These are phyloP conservation scores for Wickerhamiella vanderwaltii DNA, from an alignment of 805 yeast species.

Conservation along the genomic window DNA sequence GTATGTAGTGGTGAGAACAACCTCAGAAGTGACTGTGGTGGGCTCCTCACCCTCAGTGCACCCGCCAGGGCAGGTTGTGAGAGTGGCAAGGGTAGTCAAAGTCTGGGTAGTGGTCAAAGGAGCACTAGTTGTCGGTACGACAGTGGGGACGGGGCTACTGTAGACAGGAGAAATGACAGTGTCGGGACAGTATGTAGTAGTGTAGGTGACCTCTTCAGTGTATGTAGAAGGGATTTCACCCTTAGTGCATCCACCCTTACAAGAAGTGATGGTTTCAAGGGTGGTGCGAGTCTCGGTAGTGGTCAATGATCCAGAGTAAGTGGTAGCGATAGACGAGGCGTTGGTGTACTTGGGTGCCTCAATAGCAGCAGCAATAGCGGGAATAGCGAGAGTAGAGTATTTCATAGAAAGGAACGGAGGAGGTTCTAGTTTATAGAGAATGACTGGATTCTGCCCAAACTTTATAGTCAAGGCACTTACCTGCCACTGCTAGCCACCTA, in stretches of 20 bases:
- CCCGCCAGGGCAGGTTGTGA: constrained; percentile 32
- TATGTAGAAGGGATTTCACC: constrained; percentile 6
- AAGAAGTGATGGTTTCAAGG: constrained; percentile 38
- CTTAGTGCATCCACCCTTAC: constrained; percentile 21
- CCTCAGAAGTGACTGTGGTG: constrained; percentile 1
- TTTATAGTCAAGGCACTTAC: no score
- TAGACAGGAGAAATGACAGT: neutral
- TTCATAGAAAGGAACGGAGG: no score
- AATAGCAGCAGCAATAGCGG: constrained; percentile 4
- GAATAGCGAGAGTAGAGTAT: constrained; percentile 3
- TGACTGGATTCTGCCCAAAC: no score
- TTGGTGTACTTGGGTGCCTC: neutral
- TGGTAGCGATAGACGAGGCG: neutral
- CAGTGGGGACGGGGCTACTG: neutral
- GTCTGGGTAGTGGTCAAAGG: constrained; percentile 9
- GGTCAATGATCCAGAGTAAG: neutral
- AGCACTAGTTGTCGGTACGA: neutral
- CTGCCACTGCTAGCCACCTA: no score
- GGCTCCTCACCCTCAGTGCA: constrained; percentile 6
- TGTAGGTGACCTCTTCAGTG: constrained; percentile 1
- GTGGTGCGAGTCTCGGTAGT: constrained; percentile 22
- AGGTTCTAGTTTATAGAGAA: no score
- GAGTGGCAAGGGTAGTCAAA: constrained; percentile 25
- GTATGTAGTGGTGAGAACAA: constrained; percentile 5
- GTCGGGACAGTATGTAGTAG: constrained; percentile 12